These are phyloP conservation scores for Fusarium sp. DNA, from an alignment of 2,329 filamentous ascomycete species.

Conservation along the genomic window DNA sequence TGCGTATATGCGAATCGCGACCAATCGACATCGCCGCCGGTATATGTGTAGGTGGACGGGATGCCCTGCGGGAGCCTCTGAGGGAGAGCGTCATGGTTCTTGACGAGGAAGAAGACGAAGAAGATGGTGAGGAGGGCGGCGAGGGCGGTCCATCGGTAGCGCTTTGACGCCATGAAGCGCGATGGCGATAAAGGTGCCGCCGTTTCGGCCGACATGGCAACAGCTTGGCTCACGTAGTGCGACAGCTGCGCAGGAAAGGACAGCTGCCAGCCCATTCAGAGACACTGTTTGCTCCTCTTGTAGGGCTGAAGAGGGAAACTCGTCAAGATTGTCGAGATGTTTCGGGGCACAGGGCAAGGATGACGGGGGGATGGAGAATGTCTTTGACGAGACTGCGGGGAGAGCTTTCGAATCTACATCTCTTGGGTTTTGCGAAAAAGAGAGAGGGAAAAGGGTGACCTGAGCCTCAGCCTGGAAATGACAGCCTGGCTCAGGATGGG, in stretches of 20 bases:
- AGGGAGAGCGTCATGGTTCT: background rate
- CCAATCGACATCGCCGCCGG: conserved; percentile 11
- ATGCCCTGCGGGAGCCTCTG: background rate
- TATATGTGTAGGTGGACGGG: background rate
- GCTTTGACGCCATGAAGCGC: conserved; percentile 9
- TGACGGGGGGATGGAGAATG: background rate
- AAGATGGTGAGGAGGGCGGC: background rate
- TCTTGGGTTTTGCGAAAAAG: background rate
- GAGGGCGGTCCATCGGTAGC: background rate
- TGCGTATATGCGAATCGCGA: conserved; percentile 58
- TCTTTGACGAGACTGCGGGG: background rate
- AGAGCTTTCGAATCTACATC: background rate
- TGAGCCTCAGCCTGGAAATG: background rate
- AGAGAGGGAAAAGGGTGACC: background rate
- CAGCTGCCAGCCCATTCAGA: no score
- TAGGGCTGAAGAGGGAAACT: background rate
- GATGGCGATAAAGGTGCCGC: no score
- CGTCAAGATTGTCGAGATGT: no score
- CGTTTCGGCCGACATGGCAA: no score
- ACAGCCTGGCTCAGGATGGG: background rate
- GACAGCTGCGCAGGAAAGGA: no score
- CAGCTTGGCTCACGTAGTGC: no score
- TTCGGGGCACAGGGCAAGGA: no score
- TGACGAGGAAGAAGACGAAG: background rate
- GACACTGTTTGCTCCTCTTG: no score